These are phyloP conservation scores for Phytophthora tentaculata DNA, from an alignment of 352 stramenopile genomes.

Conservation along the genomic window DNA sequence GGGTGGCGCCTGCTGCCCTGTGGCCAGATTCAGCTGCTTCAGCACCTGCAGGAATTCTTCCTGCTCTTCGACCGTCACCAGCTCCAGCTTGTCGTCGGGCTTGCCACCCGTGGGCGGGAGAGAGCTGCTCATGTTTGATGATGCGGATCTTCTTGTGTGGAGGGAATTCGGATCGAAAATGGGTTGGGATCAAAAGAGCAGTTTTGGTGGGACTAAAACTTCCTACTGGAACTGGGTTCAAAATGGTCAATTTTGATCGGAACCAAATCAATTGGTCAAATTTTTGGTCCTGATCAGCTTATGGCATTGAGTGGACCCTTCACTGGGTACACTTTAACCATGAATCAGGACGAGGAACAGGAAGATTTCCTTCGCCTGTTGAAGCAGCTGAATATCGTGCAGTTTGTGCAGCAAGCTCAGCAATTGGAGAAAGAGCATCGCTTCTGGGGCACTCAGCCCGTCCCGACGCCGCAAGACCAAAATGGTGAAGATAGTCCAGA, in stretches of 20 bases:
- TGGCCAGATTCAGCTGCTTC: constrained; percentile 68
- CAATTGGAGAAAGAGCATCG: constrained; percentile 67
- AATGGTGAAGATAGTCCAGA: neutral
- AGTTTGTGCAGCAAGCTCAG: constrained; percentile 18
- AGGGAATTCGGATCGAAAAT: neutral
- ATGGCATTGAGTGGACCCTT: neutral
- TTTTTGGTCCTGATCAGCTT: too few relatives aligned
- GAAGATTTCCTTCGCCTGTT: constrained; percentile 75
- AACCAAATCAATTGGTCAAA: too few relatives aligned
- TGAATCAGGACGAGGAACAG: constrained; percentile 47
- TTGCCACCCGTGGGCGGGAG: constrained; percentile 8
- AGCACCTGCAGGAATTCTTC: constrained; percentile 76
- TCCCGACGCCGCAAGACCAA: constrained; percentile 49
- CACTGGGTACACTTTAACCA: neutral
- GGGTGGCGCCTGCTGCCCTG: constrained; percentile 7
- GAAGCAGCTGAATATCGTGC: constrained; percentile 58
- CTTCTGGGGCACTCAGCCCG: constrained; percentile 93
- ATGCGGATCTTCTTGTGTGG: constrained; percentile 17
- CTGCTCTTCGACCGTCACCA: constrained; percentile 70
- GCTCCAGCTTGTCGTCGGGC: constrained; percentile 42
- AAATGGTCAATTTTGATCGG: too few relatives aligned
- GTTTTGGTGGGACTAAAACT: too few relatives aligned
- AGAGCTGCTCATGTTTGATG: constrained; percentile 25
- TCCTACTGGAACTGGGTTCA: too few relatives aligned
- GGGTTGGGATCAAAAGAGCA: too few relatives aligned